A percentile compares a stretch with the other conserved stretches of the same genome.
Conservation (phyloP, 768 basidiomycete species). For the Mycena leptocephala region DNA sequence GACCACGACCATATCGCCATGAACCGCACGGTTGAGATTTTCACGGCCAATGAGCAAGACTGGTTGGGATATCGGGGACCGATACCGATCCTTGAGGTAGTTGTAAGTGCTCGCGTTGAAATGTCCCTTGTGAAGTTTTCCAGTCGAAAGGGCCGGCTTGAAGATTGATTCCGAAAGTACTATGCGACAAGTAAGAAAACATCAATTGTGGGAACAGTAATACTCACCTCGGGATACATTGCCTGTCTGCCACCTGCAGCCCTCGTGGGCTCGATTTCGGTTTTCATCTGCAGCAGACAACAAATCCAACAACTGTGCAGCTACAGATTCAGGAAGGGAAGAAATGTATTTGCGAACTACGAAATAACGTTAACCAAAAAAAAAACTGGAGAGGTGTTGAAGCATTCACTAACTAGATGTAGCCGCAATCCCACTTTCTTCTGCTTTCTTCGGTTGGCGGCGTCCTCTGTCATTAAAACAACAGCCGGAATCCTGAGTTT, state of each 20-base stretch:
- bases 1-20: conserved; percentile 94
- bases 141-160: conserved; percentile 88
- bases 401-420: conserved; percentile 69
- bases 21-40: conserved; percentile 95
- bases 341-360: conserved; percentile 88
- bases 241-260: conserved; percentile 69
- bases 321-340: conserved; percentile 67
- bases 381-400: neutral
- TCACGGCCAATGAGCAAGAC: conserved; percentile 90
- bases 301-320: conserved; percentile 83
- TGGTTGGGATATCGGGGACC: conserved; percentile 81
- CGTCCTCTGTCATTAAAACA: conserved; percentile 92
- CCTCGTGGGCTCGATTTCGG: conserved; percentile 74
- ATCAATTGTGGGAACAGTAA: neutral
- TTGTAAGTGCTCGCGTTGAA: conserved; percentile 98
- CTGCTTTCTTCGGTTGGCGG: conserved; percentile 86
- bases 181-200: conserved; percentile 48
- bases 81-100: conserved; percentile 93
- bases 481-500: conserved; percentile 68
- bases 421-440: conserved; percentile 72
- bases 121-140: conserved; percentile 91
- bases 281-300: conserved; percentile 80
- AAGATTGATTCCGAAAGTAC: conserved; percentile 87
- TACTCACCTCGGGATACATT: conserved; percentile 82
- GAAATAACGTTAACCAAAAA: conserved; percentile 16